A percentile compares a stretch with the other conserved stretches of the same genome.
phyloP scores from a whole-genome alignment of 495 filamentous ascomycete species.

The Annulohypoxylon nitens region DNA sequence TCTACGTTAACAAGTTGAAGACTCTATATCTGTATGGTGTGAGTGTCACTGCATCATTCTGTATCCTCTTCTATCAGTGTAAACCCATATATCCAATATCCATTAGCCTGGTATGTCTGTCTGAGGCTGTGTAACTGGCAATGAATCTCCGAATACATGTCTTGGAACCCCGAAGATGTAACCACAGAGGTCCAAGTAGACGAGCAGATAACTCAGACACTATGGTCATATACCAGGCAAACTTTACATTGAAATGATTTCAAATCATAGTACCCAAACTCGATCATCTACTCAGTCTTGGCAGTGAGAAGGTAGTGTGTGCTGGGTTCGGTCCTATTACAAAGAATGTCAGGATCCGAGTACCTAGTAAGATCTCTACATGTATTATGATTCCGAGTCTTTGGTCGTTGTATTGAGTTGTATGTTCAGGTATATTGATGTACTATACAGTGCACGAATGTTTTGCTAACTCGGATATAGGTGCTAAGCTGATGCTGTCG shows the following conservation, averaged over 20 bases:
- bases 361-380: neutral
- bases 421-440: neutral
- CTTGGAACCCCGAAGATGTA: neutral
- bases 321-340: neutral
- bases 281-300: neutral
- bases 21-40: neutral
- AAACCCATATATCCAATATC: neutral
- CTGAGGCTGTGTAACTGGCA: neutral
- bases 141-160: slow-evolving; percentile 1
- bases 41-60: neutral
- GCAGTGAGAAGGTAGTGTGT: neutral
- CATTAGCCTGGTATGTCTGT: neutral
- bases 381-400: neutral
- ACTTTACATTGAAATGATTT: neutral
- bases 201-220: neutral
- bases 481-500: neutral
- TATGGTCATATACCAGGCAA: neutral
- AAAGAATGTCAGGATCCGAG: neutral
- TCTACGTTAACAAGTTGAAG: neutral
- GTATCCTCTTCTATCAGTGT: neutral
- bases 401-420: neutral
- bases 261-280: neutral
- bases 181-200: too few species aligned
- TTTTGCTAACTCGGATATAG: neutral
- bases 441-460: neutral